Percentiles rank a stretch among this genome's conserved stretches.
Conservation (phyloP, 2,329 filamentous ascomycete genomes). For the Albifimbria verrucaria region DNA sequence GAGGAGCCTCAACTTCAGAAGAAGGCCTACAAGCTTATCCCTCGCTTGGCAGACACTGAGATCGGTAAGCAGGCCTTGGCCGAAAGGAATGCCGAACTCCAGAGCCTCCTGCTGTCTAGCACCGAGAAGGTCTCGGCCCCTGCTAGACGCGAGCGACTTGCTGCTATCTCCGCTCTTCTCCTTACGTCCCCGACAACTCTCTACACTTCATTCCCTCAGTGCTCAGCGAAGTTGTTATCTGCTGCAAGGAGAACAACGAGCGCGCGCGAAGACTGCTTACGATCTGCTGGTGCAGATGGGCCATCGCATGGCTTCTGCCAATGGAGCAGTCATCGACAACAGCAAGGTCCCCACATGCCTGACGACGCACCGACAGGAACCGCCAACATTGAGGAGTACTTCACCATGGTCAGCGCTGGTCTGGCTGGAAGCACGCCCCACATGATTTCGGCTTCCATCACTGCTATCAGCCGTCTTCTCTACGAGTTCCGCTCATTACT, state of each 20-base stretch:
- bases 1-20: constrained; percentile 93
- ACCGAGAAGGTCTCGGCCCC: constrained; percentile 84
- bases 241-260: constrained; percentile 97
- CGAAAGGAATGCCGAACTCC: constrained; percentile 74
- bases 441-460: constrained; percentile 98
- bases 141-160: constrained; percentile 79
- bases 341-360: constrained; percentile 86
- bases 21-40: constrained; percentile 98
- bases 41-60: constrained; percentile 79
- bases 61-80: constrained; percentile 71
- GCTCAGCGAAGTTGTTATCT: constrained; percentile 90
- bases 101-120: constrained; percentile 74
- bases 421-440: constrained; percentile 89
- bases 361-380: constrained; percentile 71
- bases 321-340: constrained; percentile 75
- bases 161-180: constrained; percentile 79
- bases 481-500: constrained; percentile 82
- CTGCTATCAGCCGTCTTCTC: constrained; percentile 85
- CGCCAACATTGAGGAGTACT: constrained; percentile 89
- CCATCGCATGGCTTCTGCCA: constrained; percentile 65
- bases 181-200: constrained; percentile 70
- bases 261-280: constrained; percentile 84
- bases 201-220: constrained; percentile 92
- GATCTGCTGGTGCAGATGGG: constrained; percentile 87
- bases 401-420: constrained; percentile 97